A percentile compares a stretch with the other conserved stretches of the same genome.
Evolutionary conservation across 2,329 filamentous ascomycete genomes (phyloP).

Genomic region (Cladophialophora psammophila): DNA sequence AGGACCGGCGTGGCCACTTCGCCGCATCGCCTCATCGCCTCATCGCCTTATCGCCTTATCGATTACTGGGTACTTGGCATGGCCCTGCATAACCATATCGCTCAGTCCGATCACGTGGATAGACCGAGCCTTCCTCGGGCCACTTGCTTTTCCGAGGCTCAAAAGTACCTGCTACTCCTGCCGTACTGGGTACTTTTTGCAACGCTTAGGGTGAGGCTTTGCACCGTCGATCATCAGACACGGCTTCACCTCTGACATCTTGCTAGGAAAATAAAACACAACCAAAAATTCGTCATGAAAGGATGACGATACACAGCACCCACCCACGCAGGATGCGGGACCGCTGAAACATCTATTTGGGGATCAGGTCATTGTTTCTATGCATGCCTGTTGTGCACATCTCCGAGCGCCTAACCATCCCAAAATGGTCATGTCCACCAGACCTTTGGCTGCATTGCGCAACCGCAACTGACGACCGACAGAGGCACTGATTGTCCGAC

Average conservation of each 20-base stretch:
- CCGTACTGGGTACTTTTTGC: background rate
- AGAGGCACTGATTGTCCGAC: background rate
- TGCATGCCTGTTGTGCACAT: constrained; percentile 21
- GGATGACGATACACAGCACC: constrained; percentile 3
- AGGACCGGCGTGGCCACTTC: background rate
- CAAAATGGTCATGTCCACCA: background rate
- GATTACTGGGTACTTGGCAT: too few relatives aligned
- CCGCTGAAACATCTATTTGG: background rate
- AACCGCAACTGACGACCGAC: background rate
- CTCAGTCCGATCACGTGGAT: background rate
- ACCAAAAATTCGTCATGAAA: background rate
- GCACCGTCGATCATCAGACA: background rate
- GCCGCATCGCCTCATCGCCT: background rate
- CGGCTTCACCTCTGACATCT: background rate
- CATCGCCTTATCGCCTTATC: background rate
- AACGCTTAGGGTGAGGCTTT: too few relatives aligned
- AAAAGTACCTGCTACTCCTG: background rate
- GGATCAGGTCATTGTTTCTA: constrained; percentile 1
- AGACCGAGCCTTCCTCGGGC: background rate
- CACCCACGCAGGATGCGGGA: constrained; percentile 8
- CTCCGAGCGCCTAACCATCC: constrained; percentile 17
- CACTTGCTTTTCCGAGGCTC: background rate
- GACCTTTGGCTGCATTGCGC: background rate
- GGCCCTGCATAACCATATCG: too few relatives aligned
- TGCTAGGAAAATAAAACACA: background rate